Evolutionary conservation across 768 basidiomycete species (phyloP).

Genomic region (Nidularia sp.): DNA sequence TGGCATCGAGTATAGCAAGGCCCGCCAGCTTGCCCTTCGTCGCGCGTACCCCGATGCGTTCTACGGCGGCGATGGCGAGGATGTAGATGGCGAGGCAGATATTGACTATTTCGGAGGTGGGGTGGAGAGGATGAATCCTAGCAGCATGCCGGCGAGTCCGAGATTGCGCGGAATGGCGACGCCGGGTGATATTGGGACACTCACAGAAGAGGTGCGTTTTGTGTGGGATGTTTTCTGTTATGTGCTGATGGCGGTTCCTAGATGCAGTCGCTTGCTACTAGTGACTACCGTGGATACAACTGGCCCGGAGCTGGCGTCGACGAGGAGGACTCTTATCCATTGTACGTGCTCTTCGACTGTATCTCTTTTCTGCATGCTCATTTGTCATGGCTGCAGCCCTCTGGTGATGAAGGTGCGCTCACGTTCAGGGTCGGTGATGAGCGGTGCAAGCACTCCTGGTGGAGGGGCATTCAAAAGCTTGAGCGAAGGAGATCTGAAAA

Average conservation of each 20-base stretch:
- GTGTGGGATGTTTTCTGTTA: neutral
- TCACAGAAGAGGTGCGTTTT: constrained; percentile 71
- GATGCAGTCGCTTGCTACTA: constrained; percentile 88
- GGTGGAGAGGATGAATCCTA: constrained; percentile 63
- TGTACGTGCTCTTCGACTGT: constrained; percentile 46
- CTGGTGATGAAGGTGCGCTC: constrained; percentile 89
- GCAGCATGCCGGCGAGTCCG: constrained; percentile 86
- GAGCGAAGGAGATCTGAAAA: constrained; percentile 81
- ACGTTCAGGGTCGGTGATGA: constrained; percentile 70
- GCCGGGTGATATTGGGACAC: constrained; percentile 88
- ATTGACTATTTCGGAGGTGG: constrained; percentile 51
- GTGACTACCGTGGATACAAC: constrained; percentile 73
- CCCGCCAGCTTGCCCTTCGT: constrained; percentile 84
- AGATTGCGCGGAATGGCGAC: constrained; percentile 83
- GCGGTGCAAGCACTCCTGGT: constrained; percentile 77
- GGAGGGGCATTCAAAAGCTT: constrained; percentile 76
- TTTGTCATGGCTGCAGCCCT: constrained; percentile 45
- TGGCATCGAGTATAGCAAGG: constrained; percentile 96
- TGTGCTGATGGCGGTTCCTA: constrained; percentile 8
- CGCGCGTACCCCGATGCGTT: constrained; percentile 96
- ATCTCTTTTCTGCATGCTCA: neutral
- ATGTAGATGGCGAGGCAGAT: constrained; percentile 24
- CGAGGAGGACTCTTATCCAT: constrained; percentile 89
- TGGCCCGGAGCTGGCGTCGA: constrained; percentile 65
- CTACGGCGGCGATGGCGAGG: constrained; percentile 52